phyloP scores from a whole-genome alignment of 345 rosid species.

The Passiflora organensis region DNA sequence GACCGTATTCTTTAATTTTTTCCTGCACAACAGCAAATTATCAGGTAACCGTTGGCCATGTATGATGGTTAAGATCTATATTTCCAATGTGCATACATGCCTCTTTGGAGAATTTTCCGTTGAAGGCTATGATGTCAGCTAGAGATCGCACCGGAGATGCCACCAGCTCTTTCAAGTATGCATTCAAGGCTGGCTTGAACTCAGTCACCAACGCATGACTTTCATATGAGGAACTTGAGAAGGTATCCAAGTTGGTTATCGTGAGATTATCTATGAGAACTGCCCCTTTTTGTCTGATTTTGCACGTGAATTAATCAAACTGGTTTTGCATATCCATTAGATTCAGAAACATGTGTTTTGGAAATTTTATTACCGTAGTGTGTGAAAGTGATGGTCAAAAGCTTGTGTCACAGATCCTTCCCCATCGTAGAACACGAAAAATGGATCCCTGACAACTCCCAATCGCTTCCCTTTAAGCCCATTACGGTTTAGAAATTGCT shows the following conservation, averaged over 20 bases:
- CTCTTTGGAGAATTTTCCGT: slow-evolving; percentile 35
- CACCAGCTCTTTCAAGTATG: slow-evolving; percentile 38
- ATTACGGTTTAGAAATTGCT: slow-evolving; percentile 37
- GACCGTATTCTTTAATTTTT: slow-evolving; percentile 41
- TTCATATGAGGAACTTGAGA: not conserved
- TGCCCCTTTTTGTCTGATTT: slow-evolving; percentile 47
- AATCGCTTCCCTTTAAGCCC: slow-evolving; percentile 55
- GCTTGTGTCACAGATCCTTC: slow-evolving; percentile 6
- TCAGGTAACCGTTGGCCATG: not conserved
- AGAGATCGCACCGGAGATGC: slow-evolving; percentile 53
- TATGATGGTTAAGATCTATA: not conserved
- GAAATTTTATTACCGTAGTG: slow-evolving; percentile 33
- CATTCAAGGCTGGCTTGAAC: slow-evolving; percentile 48
- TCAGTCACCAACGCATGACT: slow-evolving; percentile 44
- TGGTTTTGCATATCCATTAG: too few relatives aligned
- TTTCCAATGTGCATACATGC: slow-evolving; percentile 15
- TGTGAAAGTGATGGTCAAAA: slow-evolving; percentile 39
- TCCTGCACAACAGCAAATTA: slow-evolving; percentile 33
- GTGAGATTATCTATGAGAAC: slow-evolving; percentile 37
- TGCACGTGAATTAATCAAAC: not conserved
- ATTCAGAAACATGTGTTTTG: not conserved
- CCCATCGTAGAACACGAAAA: slow-evolving; percentile 7
- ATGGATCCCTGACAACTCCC: slow-evolving; percentile 43
- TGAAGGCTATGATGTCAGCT: slow-evolving; percentile 53
- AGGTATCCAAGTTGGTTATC: slow-evolving; percentile 32